Evolutionary conservation across 257 asterid genomes (phyloP).

Genomic region (Nicotiana undulata): DNA sequence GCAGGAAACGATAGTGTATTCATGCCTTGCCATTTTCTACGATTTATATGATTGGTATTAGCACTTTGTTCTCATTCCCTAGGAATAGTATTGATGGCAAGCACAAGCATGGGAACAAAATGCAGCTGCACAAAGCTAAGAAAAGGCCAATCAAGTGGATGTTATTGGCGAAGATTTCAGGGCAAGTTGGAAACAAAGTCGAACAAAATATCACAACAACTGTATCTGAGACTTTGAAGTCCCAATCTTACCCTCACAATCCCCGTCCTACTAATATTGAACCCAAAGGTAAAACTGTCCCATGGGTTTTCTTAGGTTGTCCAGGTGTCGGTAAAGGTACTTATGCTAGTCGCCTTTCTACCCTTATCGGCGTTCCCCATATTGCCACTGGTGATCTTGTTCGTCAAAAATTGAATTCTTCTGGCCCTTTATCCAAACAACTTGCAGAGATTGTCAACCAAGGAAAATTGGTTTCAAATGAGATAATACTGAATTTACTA

Average conservation of each 20-base stretch:
- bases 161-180: too few species aligned
- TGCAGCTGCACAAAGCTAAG: too few species aligned
- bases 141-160: too few species aligned
- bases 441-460: constrained; percentile 88
- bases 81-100: too few species aligned
- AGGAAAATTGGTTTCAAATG: constrained; percentile 93
- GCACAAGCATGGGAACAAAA: too few species aligned
- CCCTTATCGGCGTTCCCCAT: constrained; percentile 84
- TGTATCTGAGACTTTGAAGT: constrained; percentile 27
- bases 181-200: too few species aligned
- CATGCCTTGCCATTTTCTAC: too few species aligned
- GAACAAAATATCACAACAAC: constrained; percentile 6
- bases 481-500: constrained; percentile 66
- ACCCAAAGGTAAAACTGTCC: constrained; percentile 58
- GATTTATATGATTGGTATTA: too few species aligned
- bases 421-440: constrained; percentile 61
- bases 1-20: too few species aligned
- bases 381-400: constrained; percentile 99
- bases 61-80: too few species aligned
- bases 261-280: constrained; percentile 26
- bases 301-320: constrained; percentile 92
- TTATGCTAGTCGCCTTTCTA: constrained; percentile 86
- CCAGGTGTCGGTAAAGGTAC: constrained; percentile 99
- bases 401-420: constrained; percentile 73
- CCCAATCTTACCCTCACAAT: constrained; percentile 16